Conservation (phyloP, 345 rosid genomes). For the Rhodamnia argentea region DNA sequence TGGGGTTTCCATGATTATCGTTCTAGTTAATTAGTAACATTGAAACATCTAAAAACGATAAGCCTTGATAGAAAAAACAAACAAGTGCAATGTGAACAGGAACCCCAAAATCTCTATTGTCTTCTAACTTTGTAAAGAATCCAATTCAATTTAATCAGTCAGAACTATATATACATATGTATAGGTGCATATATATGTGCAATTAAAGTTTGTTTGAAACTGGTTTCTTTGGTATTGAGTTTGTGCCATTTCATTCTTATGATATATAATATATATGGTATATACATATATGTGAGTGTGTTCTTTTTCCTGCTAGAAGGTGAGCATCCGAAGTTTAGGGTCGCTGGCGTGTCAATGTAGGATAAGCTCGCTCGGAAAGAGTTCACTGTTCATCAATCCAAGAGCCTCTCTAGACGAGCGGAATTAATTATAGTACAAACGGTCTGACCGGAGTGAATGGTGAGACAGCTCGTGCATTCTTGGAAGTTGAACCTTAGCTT, state of each 20-base stretch:
- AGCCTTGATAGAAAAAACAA: background rate
- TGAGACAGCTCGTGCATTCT: background rate
- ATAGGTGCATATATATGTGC: background rate
- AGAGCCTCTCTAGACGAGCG: background rate
- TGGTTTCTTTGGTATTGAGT: too few relatives aligned
- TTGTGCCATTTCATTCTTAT: background rate
- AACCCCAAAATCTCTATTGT: background rate
- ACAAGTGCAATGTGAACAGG: background rate
- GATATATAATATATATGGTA: background rate
- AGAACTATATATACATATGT: background rate
- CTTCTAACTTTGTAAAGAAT: background rate
- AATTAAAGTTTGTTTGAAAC: too few relatives aligned
- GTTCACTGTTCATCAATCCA: background rate
- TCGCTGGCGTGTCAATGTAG: too few relatives aligned
- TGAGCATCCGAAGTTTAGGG: background rate
- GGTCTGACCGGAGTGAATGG: background rate
- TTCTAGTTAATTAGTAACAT: background rate
- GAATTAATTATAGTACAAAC: background rate
- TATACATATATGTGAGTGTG: too few relatives aligned
- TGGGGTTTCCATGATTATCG: fast-evolving
- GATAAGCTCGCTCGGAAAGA: too few relatives aligned
- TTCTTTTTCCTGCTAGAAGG: background rate
- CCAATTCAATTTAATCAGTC: background rate
- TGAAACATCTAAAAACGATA: fast-evolving
- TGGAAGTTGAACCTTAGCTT: background rate